Percentiles rank a stretch among this genome's conserved stretches.
These are phyloP conservation scores for Neurospora sp. DNA, from an alignment of 495 filamentous ascomycete genomes.

Conservation along the genomic window DNA sequence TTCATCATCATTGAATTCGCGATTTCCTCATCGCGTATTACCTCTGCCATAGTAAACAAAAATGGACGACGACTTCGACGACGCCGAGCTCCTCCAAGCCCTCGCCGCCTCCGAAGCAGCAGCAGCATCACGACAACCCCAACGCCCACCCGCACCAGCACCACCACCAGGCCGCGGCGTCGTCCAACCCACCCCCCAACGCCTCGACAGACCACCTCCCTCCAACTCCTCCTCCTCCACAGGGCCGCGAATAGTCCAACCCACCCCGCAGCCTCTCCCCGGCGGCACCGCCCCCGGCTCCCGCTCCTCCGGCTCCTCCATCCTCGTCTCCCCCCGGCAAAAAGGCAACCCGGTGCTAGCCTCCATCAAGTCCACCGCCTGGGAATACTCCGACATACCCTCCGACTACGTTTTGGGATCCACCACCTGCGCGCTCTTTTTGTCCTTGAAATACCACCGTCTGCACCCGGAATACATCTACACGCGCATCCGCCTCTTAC, in stretches of 20 bases:
- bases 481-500: slow-evolving; percentile 70
- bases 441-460: slow-evolving; percentile 91
- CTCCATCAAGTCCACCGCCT: slow-evolving; percentile 70
- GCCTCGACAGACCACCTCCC: slow-evolving; percentile 32
- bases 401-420: slow-evolving; percentile 84
- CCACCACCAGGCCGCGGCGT: slow-evolving; percentile 12
- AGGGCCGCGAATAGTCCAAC: slow-evolving; percentile 61
- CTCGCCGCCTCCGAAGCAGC: slow-evolving; percentile 28
- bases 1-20: background rate
- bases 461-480: slow-evolving; percentile 98
- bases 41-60: background rate
- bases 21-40: background rate
- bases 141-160: slow-evolving; percentile 24
- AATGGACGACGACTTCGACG: slow-evolving; percentile 52
- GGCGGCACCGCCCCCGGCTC: slow-evolving; percentile 22
- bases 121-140: slow-evolving; percentile 13
- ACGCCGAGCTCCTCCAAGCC: slow-evolving; percentile 47
- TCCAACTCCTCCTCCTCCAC: slow-evolving; percentile 10
- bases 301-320: slow-evolving; percentile 56
- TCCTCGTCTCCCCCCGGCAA: slow-evolving; percentile 73
- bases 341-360: slow-evolving; percentile 93
- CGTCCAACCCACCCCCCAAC: slow-evolving; percentile 35
- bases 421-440: slow-evolving; percentile 85
- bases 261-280: slow-evolving; percentile 73
- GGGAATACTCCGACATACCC: slow-evolving; percentile 93